Conservation (phyloP, 352 stramenopile genomes). For the Globisporangium yorkense region DNA sequence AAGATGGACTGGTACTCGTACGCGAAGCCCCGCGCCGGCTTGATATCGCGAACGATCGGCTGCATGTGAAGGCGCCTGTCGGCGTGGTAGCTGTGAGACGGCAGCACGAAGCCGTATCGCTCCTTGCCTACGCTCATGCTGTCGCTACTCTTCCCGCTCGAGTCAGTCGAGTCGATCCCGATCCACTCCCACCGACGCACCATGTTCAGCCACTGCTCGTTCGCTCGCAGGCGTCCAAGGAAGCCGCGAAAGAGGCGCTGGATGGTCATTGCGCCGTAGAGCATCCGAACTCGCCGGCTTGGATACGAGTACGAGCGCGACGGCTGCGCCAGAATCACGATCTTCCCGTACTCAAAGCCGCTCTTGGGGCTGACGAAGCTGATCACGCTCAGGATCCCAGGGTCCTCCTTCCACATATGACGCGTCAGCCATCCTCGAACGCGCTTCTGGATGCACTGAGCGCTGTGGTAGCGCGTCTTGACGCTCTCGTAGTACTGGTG, state of each 20-base stretch:
- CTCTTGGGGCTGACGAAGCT: conserved; percentile 32
- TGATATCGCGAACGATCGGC: conserved; percentile 27
- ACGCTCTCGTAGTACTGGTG: conserved; percentile 35
- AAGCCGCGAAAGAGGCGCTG: conserved; percentile 52
- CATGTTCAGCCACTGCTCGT: conserved; percentile 62
- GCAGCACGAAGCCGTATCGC: conserved; percentile 50
- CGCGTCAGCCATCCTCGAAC: conserved; percentile 64
- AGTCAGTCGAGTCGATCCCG: conserved; percentile 26
- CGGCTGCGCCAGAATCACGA: conserved; percentile 29
- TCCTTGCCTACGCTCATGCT: conserved; percentile 48
- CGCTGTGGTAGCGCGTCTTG: conserved; percentile 42
- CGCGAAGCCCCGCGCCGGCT: conserved; percentile 38
- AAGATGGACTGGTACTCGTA: conserved; percentile 75
- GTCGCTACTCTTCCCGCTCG: conserved; percentile 29
- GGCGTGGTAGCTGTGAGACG: conserved; percentile 41
- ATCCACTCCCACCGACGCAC: conserved; percentile 75
- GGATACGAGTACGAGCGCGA: conserved; percentile 51
- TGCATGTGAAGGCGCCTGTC: conserved; percentile 45
- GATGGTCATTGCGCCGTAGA: conserved; percentile 24
- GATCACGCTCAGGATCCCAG: conserved; percentile 30
- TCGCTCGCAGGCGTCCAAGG: conserved; percentile 44
- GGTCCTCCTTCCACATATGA: conserved; percentile 57
- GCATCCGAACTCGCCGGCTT: conserved; percentile 36
- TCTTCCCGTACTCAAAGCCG: conserved; percentile 47
- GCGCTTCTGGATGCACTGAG: conserved; percentile 43